Conservation (phyloP, 352 stramenopile species). For the Phytophthora pseudosyringae region DNA sequence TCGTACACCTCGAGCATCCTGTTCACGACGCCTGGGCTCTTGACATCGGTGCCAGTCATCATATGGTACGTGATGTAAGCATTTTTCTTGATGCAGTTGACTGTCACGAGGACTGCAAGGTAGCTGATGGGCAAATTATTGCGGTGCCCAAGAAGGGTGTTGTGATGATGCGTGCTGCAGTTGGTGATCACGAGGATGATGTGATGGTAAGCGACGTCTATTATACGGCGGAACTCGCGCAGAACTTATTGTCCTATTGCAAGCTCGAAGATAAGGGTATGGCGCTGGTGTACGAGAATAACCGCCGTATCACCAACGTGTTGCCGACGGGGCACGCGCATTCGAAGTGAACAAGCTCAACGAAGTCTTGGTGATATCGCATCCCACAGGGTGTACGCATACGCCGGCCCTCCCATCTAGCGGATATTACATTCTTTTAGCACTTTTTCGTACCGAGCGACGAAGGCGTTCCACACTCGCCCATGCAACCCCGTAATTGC, state of each 20-base stretch:
- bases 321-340: background rate
- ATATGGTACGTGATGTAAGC: background rate
- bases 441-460: too few relatives aligned
- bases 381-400: too few relatives aligned
- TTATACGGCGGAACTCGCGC: background rate
- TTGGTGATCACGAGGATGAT: background rate
- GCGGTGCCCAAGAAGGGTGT: background rate
- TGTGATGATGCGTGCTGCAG: background rate
- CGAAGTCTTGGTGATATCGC: background rate
- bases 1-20: too few relatives aligned
- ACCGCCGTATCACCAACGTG: background rate
- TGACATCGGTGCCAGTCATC: too few relatives aligned
- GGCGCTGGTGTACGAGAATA: background rate
- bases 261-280: background rate
- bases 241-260: conserved; percentile 2
- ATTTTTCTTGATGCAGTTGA: background rate
- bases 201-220: background rate
- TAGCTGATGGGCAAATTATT: background rate
- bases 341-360: conserved; percentile 7
- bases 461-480: too few relatives aligned
- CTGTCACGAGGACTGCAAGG: background rate
- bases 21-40: too few relatives aligned
- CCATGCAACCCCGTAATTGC: too few relatives aligned
- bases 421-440: too few relatives aligned
- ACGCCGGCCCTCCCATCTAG: too few relatives aligned